A percentile compares a stretch with the other conserved stretches of the same genome.
Evolutionary conservation across 2,329 filamentous ascomycete genomes (phyloP).

Genomic region (Arachnopeziza araneosa): DNA sequence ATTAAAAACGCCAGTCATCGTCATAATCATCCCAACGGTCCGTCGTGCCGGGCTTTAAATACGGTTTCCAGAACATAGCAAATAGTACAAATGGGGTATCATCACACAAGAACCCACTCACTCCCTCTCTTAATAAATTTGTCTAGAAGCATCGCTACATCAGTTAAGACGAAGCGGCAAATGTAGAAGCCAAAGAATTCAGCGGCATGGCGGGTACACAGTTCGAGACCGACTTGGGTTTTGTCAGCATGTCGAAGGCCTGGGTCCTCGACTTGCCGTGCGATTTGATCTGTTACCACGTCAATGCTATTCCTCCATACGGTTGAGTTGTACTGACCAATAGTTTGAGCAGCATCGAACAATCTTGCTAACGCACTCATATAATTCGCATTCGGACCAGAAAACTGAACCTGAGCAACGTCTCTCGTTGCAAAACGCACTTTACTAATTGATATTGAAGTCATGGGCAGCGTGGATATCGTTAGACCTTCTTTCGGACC

Average conservation of each 20-base stretch:
- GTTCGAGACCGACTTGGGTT: slow-evolving; percentile 90
- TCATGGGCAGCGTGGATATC: slow-evolving; percentile 77
- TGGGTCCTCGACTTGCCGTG: slow-evolving; percentile 91
- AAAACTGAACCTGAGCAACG: slow-evolving; percentile 61
- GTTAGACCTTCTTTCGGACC: slow-evolving; percentile 54
- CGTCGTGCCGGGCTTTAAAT: background rate
- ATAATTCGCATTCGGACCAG: slow-evolving; percentile 82
- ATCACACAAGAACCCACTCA: slow-evolving; percentile 69
- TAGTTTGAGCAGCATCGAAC: slow-evolving; percentile 86
- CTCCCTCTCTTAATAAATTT: slow-evolving; percentile 96
- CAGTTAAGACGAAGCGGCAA: slow-evolving; percentile 86
- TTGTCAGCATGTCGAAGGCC: slow-evolving; percentile 86
- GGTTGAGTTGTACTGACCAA: slow-evolving; percentile 60
- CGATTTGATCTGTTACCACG: slow-evolving; percentile 70
- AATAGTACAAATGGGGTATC: background rate
- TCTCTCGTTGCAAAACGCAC: slow-evolving; percentile 69
- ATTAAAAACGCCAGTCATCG: background rate
- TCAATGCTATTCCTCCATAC: slow-evolving; percentile 17
- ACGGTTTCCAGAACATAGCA: background rate
- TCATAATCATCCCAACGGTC: background rate
- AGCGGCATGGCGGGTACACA: slow-evolving; percentile 86
- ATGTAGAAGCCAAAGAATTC: slow-evolving; percentile 98
- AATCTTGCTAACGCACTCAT: slow-evolving; percentile 85
- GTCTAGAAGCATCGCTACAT: slow-evolving; percentile 79
- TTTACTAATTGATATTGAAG: slow-evolving; percentile 47